Evolutionary conservation across 331 rosid species (phyloP), one percentile per base, ranked within the genome.

Genomic region (Quercus phellos): DNA sequence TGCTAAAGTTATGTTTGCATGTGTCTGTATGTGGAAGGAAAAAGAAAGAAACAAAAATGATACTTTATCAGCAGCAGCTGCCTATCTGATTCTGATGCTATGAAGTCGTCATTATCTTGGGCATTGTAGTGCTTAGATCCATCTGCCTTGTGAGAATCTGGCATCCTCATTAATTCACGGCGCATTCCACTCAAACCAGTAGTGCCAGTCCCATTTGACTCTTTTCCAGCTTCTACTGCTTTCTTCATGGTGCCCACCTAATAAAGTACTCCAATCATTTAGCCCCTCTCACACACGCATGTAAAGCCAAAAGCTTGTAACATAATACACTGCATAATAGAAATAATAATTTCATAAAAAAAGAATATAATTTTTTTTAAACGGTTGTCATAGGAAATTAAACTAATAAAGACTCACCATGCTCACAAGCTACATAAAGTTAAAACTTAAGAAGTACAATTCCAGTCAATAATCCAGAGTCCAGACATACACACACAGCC

Each of bases 21-120:
- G 2, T 38, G 43, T 58, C 67, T 6, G 70, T 14, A 35, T 4
- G 50, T 6, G 42, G 58, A n/a, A 59, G 51, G 29, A 38, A 38
- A 38, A 54, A 75, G 38, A 53, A 67, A 70, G 34, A 59, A 71
- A 68, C 53, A 54, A 69, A 61, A 79, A 61, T 63, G 53, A 87
- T 38, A 95, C 99, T 86, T 95, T 79, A 95, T 93, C 74, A 95
- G 97, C 84, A 95, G 99, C 92, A 89, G 77, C 78, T 95, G 99
- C 76, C 96, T 86, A 76, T 95, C 98, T 24, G 98, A 95, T 83
- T 95, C 99, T 35, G 99, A 95, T 50, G 92, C 79, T 73, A 95
- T 93, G 82, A 90, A 85, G 84, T 93, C 97, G 19, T 93, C 97
- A 56, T 81, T 86, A 73, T 84, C 87, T 55, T 81, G 83, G 53